Conservation (phyloP, 768 basidiomycete species). For the Strobilomyces confusus region DNA sequence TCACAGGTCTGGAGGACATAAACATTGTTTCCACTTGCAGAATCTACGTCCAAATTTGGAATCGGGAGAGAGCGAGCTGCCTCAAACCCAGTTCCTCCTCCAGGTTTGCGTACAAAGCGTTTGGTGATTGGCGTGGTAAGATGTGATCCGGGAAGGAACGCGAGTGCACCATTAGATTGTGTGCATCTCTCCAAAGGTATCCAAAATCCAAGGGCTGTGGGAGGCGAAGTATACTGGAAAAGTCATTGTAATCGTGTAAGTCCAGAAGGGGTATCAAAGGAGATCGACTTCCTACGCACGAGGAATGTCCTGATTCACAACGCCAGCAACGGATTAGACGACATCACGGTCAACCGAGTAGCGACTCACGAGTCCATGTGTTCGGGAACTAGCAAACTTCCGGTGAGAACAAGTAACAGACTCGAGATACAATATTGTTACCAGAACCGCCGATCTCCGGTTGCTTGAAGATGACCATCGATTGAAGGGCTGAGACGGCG, state of each 20-base stretch:
- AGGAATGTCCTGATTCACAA: constrained; percentile 55
- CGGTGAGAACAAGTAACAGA: not conserved
- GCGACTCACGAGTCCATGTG: constrained; percentile 88
- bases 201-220: constrained; percentile 94
- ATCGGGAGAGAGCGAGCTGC: constrained; percentile 39
- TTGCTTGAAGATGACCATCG: constrained; percentile 96
- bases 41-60: not conserved
- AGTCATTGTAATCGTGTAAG: constrained; percentile 2
- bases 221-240: constrained; percentile 83
- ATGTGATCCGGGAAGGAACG: constrained; percentile 91
- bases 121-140: constrained; percentile 66
- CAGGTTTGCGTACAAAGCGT: constrained; percentile 76
- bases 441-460: constrained; percentile 90
- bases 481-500: constrained; percentile 63
- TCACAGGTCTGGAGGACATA: constrained; percentile 70
- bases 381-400: constrained; percentile 57
- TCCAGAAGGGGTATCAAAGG: not conserved
- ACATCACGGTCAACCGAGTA: not conserved
- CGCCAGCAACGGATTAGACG: not conserved
- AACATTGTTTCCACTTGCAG: constrained; percentile 29
- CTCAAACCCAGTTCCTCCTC: constrained; percentile 85
- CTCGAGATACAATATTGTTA: constrained; percentile 28
- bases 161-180: constrained; percentile 74
- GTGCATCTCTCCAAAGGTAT: constrained; percentile 92
- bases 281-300: constrained; percentile 35